Conservation (phyloP, 1,284 basidiomycete species). For the Ustanciosporium gigantosporum region DNA sequence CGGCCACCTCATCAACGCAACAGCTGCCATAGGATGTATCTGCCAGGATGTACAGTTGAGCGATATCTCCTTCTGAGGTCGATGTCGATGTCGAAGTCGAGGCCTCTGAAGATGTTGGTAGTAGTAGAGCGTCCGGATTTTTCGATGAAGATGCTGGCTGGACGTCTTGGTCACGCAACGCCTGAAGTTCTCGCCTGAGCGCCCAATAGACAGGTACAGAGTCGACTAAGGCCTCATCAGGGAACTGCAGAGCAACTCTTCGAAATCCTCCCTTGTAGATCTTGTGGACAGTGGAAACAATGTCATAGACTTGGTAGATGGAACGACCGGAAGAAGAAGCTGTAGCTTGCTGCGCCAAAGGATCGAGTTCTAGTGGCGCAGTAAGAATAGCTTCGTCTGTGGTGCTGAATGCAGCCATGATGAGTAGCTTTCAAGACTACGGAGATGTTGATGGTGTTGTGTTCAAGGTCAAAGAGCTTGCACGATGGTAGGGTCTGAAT, state of each 20-base stretch:
- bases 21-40: slow-evolving; percentile 98
- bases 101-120: too few relatives aligned
- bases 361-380: slow-evolving; percentile 43
- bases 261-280: slow-evolving; percentile 23
- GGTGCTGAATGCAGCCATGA: slow-evolving; percentile 46
- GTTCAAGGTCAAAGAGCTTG: not conserved
- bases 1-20: slow-evolving; percentile 94
- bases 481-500: too few relatives aligned
- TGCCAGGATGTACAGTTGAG: slow-evolving; percentile 78
- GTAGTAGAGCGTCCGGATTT: slow-evolving; percentile 9
- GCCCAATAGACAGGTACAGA: slow-evolving; percentile 83
- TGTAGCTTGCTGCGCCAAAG: slow-evolving; percentile 43
- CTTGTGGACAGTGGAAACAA: slow-evolving; percentile 36
- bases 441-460: not conserved
- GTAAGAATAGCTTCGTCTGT: slow-evolving; percentile 55
- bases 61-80: not conserved
- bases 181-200: slow-evolving; percentile 68
- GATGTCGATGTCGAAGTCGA: slow-evolving; percentile 3
- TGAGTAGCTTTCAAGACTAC: not conserved
- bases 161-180: not conserved
- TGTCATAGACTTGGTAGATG: slow-evolving; percentile 49
- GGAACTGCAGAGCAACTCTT: slow-evolving; percentile 80
- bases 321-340: slow-evolving; percentile 36
- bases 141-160: too few relatives aligned
- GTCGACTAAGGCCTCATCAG: slow-evolving; percentile 85